Evolutionary conservation across 345 rosid genomes (phyloP).

Genomic region (Arabidopsis arenosa): DNA sequence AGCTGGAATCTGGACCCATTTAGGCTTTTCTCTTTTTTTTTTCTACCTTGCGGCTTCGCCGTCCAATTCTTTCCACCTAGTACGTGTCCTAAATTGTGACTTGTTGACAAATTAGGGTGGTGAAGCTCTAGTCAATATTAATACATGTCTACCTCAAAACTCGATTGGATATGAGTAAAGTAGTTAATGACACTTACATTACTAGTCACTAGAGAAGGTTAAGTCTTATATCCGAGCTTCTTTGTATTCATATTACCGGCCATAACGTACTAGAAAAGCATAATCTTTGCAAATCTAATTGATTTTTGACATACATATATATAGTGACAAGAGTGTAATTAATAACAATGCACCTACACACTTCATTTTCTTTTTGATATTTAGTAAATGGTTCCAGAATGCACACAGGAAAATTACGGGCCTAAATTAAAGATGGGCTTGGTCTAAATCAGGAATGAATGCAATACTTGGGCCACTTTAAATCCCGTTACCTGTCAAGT

Average conservation of each 20-base stretch:
- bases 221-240: background rate
- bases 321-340: no score
- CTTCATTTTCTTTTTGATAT: no score
- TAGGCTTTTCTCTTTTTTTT: background rate
- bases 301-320: no score
- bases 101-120: background rate
- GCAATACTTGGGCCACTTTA: background rate
- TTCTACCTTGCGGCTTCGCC: background rate
- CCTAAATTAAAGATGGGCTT: background rate
- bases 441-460: background rate
- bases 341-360: no score
- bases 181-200: background rate
- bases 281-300: no score
- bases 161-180: no score
- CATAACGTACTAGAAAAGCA: background rate
- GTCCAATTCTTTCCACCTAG: constrained; percentile 10
- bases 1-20: constrained; percentile 26
- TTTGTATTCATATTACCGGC: constrained; percentile 23
- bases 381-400: no score
- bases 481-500: background rate
- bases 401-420: background rate
- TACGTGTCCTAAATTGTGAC: constrained; percentile 8
- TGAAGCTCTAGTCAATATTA: constrained; percentile 7
- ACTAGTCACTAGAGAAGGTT: background rate
- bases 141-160: background rate